Base-by-base conservation (phyloP, 73 alveolate genomes). In the Paramecium tetraurelia region DNA sequence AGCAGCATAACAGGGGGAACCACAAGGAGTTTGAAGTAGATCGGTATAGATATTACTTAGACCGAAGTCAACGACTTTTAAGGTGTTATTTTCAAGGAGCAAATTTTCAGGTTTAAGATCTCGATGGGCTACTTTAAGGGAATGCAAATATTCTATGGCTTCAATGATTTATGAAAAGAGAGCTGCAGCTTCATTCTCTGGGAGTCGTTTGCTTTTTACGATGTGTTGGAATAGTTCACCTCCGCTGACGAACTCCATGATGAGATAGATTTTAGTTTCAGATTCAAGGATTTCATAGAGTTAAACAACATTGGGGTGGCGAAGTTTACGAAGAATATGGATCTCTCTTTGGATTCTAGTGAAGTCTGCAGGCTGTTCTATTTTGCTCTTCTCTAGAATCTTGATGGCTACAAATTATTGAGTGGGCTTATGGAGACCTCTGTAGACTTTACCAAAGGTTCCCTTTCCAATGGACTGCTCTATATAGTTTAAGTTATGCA, bases 221-320 rank as follows among this genome's bases (percentile, higher is more conserved):
- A 97, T 97, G 93, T 95, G 93, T 63, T 97, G 93, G 93, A 97
- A 97, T 29, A 97, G 96, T 92, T 97, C 99, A 10, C 99, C 99
- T 20, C 98, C 98, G 29, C 89, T 72, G 10, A 98, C 98, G 76
- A 86, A 95, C 95, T 97, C 99, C 99, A 97, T 96, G 46, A 97
- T 95, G 41, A 97, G 94, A 92, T 63, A 96, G 41, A 96, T 95
- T 38, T 96, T 94, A 16, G 96, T 92, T 10, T 95, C 72, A 36
- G 97, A 95, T 93, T 97, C 99, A 18, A 92, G 76, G 63, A 96
- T 95, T 84, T 97, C 99, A 95, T 96, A 97, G 58, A 97, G 76
- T 92, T 97, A 96, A 22, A 96, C 96, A 10, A 97, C 95, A 43
- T 96, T 94, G 0, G 98, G 97, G 92, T 97, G 99, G 7, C 97